Evolutionary conservation across 805 yeast species (phyloP), one percentile per base, ranked within the genome.

Genomic region (Phaffomyces antillensis): DNA sequence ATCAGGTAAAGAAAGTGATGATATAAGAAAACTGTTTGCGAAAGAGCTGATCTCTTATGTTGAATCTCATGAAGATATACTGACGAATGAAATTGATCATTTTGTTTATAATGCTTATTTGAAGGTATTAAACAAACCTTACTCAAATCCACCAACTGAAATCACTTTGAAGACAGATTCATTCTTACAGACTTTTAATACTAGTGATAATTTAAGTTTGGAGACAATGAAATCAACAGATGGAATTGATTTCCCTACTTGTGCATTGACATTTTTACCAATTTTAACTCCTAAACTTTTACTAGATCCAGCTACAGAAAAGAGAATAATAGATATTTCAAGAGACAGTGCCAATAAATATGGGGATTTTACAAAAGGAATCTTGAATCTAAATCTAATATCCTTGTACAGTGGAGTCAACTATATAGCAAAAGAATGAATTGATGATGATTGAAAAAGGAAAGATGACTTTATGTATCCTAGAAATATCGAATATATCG

Each of bases 361-460:
- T 40, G 62, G 62, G 0, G 26, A 39, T 5, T 41, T 58, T 20
- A 54, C 60, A 7, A 50, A n/a, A 20, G 41, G 54, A 2, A 37
- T 57, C 3, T 35, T 58, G 26, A 39, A 31, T 5, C 33, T 48
- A 11, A 48, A 43, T 30, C 43, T 47, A 4, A 36, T 48, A 1
- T 47, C 54, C 26, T 48, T 58, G 7, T 58, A 55, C 30, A 56
- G 59, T 47, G 61, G 61, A 3, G 48, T 52, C 12, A 45, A 46
- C 10, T 54, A 40, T 40, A 42, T 46, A 10, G 34, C 23, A 43
- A 6, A 54, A 45, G 33, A 48, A 41, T 45, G 26, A 40, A 39
- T 12, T 18, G 20, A 18, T n/a, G 6, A 20, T 20, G 23, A 20
- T 28, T 40, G 24, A 16, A n/a, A 28, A 5, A 11, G 30, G 5